A percentile compares a stretch with the other conserved stretches of the same genome.
These are phyloP conservation scores for Pouteria glomerata DNA, from an alignment of 148 eudicot genomes.

Conservation along the genomic window DNA sequence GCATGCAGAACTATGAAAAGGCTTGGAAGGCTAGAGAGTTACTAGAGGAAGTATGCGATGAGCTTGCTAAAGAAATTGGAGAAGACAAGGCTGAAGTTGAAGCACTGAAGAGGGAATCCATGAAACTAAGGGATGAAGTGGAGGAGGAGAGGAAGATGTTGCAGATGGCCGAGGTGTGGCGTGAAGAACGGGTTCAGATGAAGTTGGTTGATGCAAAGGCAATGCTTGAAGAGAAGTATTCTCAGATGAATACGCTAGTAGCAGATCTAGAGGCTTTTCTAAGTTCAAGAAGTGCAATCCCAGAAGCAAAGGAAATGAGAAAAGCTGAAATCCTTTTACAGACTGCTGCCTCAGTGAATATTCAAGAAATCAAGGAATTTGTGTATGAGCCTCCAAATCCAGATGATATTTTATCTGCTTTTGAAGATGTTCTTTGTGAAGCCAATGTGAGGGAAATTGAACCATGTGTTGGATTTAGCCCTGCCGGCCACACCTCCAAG, in stretches of 20 bases:
- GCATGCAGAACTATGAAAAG: slow-evolving; percentile 68
- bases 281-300: slow-evolving; percentile 29
- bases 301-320: slow-evolving; percentile 31
- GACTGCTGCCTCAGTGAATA: slow-evolving; percentile 42
- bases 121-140: slow-evolving; percentile 64
- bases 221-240: slow-evolving; percentile 64
- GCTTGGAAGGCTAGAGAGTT: slow-evolving; percentile 68
- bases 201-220: slow-evolving; percentile 87
- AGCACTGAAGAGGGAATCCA: slow-evolving; percentile 62
- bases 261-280: slow-evolving; percentile 50
- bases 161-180: slow-evolving; percentile 97
- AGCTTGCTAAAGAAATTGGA: slow-evolving; percentile 78
- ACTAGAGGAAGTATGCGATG: slow-evolving; percentile 84
- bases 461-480: slow-evolving; percentile 42
- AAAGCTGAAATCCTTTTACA: slow-evolving; percentile 50
- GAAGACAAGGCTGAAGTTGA: slow-evolving; percentile 88
- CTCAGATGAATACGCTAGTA: slow-evolving; percentile 60
- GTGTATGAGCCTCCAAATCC: slow-evolving; percentile 65
- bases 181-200: slow-evolving; percentile 97
- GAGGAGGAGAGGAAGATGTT: slow-evolving; percentile 90
- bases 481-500: slow-evolving; percentile 33
- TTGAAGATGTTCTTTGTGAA: slow-evolving; percentile 57
- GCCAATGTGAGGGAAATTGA: slow-evolving; percentile 48
- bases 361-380: slow-evolving; percentile 60
- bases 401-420: slow-evolving; percentile 61